Evolutionary conservation across 192 early-diverging fungal genomes (phyloP).

Genomic region (Coemansia sp.): DNA sequence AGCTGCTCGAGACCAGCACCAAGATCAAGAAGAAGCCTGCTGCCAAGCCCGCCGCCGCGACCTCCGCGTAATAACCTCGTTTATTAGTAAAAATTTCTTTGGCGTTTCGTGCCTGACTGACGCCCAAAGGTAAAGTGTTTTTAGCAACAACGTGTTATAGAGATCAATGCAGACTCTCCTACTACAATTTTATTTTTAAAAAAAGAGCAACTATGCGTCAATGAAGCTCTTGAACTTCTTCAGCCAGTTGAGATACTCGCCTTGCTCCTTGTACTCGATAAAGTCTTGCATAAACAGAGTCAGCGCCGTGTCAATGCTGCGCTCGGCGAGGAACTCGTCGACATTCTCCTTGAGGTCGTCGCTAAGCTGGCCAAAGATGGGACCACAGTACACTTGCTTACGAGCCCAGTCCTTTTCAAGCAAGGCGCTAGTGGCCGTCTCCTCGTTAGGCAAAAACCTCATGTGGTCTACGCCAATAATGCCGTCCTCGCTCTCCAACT

Average conservation of each 20-base stretch:
- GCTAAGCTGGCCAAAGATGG: conserved; percentile 89
- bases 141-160: no score
- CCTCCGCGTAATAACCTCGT: conserved; percentile 11
- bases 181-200: neutral
- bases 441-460: conserved; percentile 65
- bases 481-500: conserved; percentile 80
- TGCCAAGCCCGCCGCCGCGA: conserved; percentile 26
- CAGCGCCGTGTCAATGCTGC: conserved; percentile 81
- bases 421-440: conserved; percentile 64
- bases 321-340: conserved; percentile 83
- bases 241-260: conserved; percentile 91
- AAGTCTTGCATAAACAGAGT: conserved; percentile 87
- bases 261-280: conserved; percentile 94
- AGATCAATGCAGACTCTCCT: neutral
- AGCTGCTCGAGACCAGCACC: conserved; percentile 68
- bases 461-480: conserved; percentile 86
- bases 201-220: conserved; percentile 37
- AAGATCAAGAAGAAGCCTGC: conserved; percentile 53
- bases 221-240: conserved; percentile 80
- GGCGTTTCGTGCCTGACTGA: no score
- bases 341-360: conserved; percentile 73
- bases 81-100: neutral
- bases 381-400: conserved; percentile 85
- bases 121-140: no score
- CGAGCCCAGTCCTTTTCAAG: conserved; percentile 90